Conservation (phyloP, 306 rosid genomes). For the Neltuma alba region DNA sequence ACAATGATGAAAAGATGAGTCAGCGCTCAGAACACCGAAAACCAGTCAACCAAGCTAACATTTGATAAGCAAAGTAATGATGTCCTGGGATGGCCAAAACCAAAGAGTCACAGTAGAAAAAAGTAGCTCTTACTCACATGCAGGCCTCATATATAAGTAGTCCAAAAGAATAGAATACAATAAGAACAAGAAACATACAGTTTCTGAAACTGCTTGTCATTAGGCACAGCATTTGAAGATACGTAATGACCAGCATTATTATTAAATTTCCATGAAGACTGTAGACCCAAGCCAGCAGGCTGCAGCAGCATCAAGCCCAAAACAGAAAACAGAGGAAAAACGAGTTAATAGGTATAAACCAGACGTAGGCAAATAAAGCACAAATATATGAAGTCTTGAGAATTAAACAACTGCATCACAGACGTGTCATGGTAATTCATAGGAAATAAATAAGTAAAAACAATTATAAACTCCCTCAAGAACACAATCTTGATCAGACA, state of each 20-base stretch:
- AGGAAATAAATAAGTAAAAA: background rate
- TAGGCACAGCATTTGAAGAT: conserved; percentile 51
- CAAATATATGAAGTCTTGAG: conserved; percentile 27
- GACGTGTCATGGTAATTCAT: background rate
- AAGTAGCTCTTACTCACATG: conserved; percentile 12
- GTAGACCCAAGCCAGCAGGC: conserved; percentile 60
- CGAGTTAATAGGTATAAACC: conserved; percentile 14
- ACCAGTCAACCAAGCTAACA: conserved; percentile 22
- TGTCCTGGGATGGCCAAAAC: conserved; percentile 29
- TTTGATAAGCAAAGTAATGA: conserved; percentile 19
- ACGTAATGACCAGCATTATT: conserved; percentile 33
- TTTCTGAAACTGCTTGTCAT: conserved; percentile 75
- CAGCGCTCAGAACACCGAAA: background rate
- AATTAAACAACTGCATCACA: conserved; percentile 17
- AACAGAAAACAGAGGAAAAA: background rate
- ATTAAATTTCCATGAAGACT: conserved; percentile 65
- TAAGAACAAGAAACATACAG: conserved; percentile 62
- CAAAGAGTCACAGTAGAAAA: conserved; percentile 15
- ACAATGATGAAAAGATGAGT: conserved; percentile 5
- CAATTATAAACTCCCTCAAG: conserved; percentile 23
- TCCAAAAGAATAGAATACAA: conserved; percentile 25
- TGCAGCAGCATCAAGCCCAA: conserved; percentile 39
- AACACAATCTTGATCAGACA: conserved; percentile 7
- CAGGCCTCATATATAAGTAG: conserved; percentile 3
- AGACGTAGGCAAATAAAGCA: conserved; percentile 30